Percentiles rank a stretch among this genome's conserved stretches.
Evolutionary conservation across 108 stramenopile species (phyloP).

Genomic region (Chaetoceros muelleri): DNA sequence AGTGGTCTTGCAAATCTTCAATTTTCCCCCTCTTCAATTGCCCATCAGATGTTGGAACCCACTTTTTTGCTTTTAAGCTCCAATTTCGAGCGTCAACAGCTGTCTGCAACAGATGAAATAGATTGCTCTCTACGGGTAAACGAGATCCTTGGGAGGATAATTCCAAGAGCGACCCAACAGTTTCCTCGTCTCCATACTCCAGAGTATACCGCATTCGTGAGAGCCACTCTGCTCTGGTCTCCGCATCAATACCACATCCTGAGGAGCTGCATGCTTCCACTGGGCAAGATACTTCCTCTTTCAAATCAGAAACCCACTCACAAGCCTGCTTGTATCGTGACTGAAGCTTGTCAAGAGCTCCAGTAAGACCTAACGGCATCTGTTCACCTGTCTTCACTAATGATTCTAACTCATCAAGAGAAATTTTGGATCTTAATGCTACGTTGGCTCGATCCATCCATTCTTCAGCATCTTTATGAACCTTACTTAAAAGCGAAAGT

Average conservation of each 20-base stretch:
- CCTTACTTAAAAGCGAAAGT: constrained; percentile 26
- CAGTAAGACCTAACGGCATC: constrained; percentile 54
- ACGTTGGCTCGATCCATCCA: constrained; percentile 73
- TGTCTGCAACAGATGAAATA: constrained; percentile 55
- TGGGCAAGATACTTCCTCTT: constrained; percentile 28
- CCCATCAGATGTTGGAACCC: constrained; percentile 30
- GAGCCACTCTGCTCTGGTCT: constrained; percentile 43
- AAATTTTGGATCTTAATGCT: constrained; percentile 64
- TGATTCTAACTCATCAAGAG: constrained; percentile 48
- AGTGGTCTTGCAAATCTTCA: constrained; percentile 57
- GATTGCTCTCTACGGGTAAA: constrained; percentile 63
- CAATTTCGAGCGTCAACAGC: constrained; percentile 70
- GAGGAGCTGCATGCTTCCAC: neutral
- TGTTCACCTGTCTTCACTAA: constrained; percentile 38
- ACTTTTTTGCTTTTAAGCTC: constrained; percentile 49
- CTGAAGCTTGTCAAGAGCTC: constrained; percentile 57
- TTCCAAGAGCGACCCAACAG: constrained; percentile 34
- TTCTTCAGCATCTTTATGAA: constrained; percentile 35
- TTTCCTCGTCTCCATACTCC: no score
- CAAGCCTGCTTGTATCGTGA: constrained; percentile 33
- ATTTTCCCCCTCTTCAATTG: constrained; percentile 49
- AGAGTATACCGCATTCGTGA: constrained; percentile 33
- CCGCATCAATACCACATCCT: constrained; percentile 13
- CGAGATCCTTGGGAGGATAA: constrained; percentile 54
- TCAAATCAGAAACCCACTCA: constrained; percentile 47